Evolutionary conservation across 2,329 filamentous ascomycete species (phyloP).

Genomic region (Alternaria burnsii): DNA sequence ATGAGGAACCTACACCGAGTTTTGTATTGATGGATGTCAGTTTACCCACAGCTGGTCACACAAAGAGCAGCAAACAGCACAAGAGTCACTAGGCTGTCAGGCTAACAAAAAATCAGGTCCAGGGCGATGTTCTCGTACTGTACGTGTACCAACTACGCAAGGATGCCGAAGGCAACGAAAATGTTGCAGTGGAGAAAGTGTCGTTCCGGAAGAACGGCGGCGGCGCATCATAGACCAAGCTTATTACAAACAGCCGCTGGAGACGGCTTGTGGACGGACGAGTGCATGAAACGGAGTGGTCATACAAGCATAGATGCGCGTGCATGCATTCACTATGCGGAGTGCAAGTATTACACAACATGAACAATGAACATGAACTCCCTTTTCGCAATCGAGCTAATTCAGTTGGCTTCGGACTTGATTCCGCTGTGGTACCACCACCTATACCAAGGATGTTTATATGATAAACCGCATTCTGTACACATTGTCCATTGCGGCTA

Average conservation of each 20-base stretch:
- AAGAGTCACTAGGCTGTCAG: constrained; percentile 2
- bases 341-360: constrained; percentile 16
- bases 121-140: constrained; percentile 93
- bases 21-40: constrained; percentile 98
- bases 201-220: constrained; percentile 62
- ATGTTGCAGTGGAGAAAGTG: constrained; percentile 64
- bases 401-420: constrained; percentile 2
- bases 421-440: constrained; percentile 4
- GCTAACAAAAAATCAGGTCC: constrained; percentile 68
- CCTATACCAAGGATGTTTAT: constrained; percentile 17
- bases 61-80: not conserved
- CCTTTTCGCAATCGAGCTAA: not conserved
- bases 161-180: constrained; percentile 62
- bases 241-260: constrained; percentile 14
- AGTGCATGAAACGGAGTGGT: not conserved
- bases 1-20: constrained; percentile 78
- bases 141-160: constrained; percentile 80
- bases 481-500: constrained; percentile 26
- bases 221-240: constrained; percentile 45
- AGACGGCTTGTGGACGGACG: constrained; percentile 16
- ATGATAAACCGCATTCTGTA: constrained; percentile 23
- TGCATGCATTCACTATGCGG: constrained; percentile 11
- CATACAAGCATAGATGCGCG: constrained; percentile 2
- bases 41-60: constrained; percentile 36
- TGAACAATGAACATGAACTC: constrained; percentile 7